Percentiles rank a stretch among this genome's conserved stretches.
phyloP scores from a whole-genome alignment of 805 yeast species.

The Metschnikowia lochheadii region DNA sequence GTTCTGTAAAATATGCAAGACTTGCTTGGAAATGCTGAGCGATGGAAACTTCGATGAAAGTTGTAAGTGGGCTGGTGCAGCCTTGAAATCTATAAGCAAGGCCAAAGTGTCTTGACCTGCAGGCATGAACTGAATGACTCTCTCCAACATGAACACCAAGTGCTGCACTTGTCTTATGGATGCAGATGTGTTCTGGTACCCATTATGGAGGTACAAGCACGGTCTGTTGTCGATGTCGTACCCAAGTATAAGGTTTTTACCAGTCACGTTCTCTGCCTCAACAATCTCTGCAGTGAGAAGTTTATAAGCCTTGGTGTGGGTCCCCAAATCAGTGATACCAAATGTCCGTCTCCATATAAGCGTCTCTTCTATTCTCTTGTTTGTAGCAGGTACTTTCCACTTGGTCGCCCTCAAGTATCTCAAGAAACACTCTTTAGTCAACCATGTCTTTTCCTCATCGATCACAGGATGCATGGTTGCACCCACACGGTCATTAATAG shows the following conservation, averaged over 20 bases:
- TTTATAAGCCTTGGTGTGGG: conserved; percentile 25
- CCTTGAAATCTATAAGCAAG: conserved; percentile 52
- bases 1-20: conserved; percentile 20
- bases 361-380: conserved; percentile 43
- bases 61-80: conserved; percentile 36
- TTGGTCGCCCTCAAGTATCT: conserved; percentile 51
- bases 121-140: conserved; percentile 50
- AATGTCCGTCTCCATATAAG: conserved; percentile 54
- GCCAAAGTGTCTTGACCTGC: conserved; percentile 57
- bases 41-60: conserved; percentile 46
- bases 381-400: conserved; percentile 44
- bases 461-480: conserved; percentile 26
- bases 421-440: conserved; percentile 50
- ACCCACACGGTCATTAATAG: conserved; percentile 24
- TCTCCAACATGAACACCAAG: conserved; percentile 54
- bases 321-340: conserved; percentile 37
- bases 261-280: conserved; percentile 47
- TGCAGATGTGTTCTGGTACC: conserved; percentile 52
- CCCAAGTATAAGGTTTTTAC: conserved; percentile 52
- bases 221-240: conserved; percentile 53
- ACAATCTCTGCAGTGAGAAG: conserved; percentile 39
- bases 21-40: conserved; percentile 37
- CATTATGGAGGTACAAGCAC: conserved; percentile 48
- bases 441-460: conserved; percentile 39
- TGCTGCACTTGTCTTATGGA: conserved; percentile 52